Evolutionary conservation across 352 stramenopile species (phyloP), one percentile per base, ranked within the genome.

Genomic region (Phytopythium boreale): DNA sequence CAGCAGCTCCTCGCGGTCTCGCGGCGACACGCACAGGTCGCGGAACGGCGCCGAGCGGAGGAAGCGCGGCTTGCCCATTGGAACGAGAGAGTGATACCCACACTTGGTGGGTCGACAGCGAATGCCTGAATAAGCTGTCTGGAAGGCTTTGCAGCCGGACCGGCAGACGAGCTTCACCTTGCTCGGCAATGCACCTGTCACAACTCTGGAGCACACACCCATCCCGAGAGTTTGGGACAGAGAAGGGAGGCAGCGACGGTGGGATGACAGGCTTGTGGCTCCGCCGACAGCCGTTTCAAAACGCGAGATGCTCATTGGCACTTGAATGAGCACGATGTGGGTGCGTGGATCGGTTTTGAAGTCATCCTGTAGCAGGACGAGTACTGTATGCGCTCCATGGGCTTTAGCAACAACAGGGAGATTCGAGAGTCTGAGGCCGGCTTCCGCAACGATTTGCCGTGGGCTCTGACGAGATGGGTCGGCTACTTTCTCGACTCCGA

Each of bases 31-130:
- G 22, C 39, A n/a, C 34, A 60, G n/a, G 36, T 60, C 55, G 1
- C 55, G 36, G 55, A 49, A 60, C 22, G 36, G 55, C 20, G 22
- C 8, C 11, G 12, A 41, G n/a, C 36, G 36, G 36, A 46, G 31
- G 52, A 47, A 60, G 22, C 55, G 55, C 22, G 20, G n/a, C 36
- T 60, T 60, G 34, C 55, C 55, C 55, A 60, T 5, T 22, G 43
- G 20, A 14, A 15, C 55, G n/a, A 36, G 0, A 19, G 20, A 3
- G n/a, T n/a, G 36, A 46, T 50, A 49, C 22, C 55, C 20, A 50
- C 20, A 50, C 34, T 19, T 49, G 55, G 20, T 27, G n/a, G 36
- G 55, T 49, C 12, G 24, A 22, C 1, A 22, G 55, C 36, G 6
- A 60, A 50, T 51, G 34, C 55, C 34, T 47, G 9, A 60, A 50